These are phyloP conservation scores for Cyclotella distinguenda DNA, from an alignment of 108 stramenopile genomes.

Conservation along the genomic window DNA sequence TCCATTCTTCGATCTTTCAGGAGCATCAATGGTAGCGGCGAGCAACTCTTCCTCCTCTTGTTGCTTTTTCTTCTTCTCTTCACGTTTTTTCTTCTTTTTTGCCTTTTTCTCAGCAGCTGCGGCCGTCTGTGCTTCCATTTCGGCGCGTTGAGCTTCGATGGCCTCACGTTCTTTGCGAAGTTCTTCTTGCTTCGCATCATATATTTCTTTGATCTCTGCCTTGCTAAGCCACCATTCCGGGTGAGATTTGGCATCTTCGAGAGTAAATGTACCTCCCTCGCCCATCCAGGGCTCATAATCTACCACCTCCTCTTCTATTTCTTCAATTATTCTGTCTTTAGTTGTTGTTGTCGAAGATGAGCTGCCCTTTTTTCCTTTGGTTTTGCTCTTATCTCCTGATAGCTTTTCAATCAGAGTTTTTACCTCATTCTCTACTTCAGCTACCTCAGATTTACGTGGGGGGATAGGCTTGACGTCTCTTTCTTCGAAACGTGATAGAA, in stretches of 20 bases:
- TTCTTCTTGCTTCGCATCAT: conserved; percentile 33
- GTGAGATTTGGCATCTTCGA: conserved; percentile 57
- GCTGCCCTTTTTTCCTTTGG: conserved; percentile 20
- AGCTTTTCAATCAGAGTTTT: conserved; percentile 64
- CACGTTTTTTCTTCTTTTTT: conserved; percentile 37
- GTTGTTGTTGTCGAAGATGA: conserved; percentile 32
- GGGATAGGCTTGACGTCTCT: conserved; percentile 64
- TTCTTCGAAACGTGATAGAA: conserved; percentile 50
- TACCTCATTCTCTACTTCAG: conserved; percentile 69
- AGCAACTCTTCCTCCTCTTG: conserved; percentile 20
- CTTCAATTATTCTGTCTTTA: conserved; percentile 68
- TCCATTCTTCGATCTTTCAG: conserved; percentile 12
- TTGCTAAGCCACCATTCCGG: conserved; percentile 83
- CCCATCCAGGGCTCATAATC: conserved; percentile 90
- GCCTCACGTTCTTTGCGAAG: conserved; percentile 22
- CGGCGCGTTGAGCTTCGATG: conserved; percentile 11
- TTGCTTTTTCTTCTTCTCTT: conserved; percentile 36
- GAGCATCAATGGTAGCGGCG: neutral
- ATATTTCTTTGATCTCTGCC: conserved; percentile 51
- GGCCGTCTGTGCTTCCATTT: conserved; percentile 9
- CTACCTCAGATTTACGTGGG: conserved; percentile 62
- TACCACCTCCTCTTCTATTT: conserved; percentile 79
- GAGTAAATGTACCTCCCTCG: conserved; percentile 59
- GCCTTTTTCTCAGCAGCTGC: conserved; percentile 35
- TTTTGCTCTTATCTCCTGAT: conserved; percentile 37